A percentile compares a stretch with the other conserved stretches of the same genome.
phyloP scores from a whole-genome alignment of 2,329 filamentous ascomycete species.

The Aspergillus sp. region DNA sequence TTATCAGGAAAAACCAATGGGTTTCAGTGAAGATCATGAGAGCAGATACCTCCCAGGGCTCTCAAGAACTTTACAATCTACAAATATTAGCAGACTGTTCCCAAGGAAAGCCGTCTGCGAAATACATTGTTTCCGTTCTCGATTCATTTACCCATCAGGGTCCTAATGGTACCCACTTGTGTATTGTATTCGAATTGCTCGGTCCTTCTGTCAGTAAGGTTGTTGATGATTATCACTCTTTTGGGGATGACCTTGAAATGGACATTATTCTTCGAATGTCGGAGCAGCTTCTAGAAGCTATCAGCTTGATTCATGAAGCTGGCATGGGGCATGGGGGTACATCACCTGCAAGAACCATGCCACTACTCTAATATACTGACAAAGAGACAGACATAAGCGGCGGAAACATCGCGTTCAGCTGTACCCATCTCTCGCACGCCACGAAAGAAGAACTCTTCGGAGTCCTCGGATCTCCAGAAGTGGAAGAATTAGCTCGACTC shows the following conservation, averaged over 20 bases:
- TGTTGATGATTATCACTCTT: constrained; percentile 21
- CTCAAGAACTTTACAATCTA: constrained; percentile 24
- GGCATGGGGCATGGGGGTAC: constrained; percentile 35
- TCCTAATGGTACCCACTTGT: constrained; percentile 38
- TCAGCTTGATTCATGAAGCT: constrained; percentile 29
- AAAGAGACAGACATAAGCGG: constrained; percentile 29
- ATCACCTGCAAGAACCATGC: too few relatives aligned
- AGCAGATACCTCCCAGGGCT: constrained; percentile 24
- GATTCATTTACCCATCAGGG: constrained; percentile 35
- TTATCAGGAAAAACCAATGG: constrained; percentile 20
- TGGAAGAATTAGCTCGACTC: constrained; percentile 20
- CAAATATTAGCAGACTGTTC: constrained; percentile 16
- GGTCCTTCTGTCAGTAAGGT: constrained; percentile 32
- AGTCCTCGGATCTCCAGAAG: constrained; percentile 21
- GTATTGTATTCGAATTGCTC: constrained; percentile 38
- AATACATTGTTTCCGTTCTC: constrained; percentile 31
- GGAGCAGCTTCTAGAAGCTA: constrained; percentile 29
- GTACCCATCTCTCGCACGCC: constrained; percentile 13
- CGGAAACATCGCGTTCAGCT: constrained; percentile 30
- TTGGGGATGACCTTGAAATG: constrained; percentile 23
- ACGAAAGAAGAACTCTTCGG: constrained; percentile 23
- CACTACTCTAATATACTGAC: too few relatives aligned
- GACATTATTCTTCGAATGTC: constrained; percentile 31
- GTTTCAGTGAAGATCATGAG: constrained; percentile 39
- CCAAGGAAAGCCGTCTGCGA: constrained; percentile 17